These are phyloP conservation scores for Pichia sp. DNA, from an alignment of 1,139 yeast genomes.

Conservation along the genomic window DNA sequence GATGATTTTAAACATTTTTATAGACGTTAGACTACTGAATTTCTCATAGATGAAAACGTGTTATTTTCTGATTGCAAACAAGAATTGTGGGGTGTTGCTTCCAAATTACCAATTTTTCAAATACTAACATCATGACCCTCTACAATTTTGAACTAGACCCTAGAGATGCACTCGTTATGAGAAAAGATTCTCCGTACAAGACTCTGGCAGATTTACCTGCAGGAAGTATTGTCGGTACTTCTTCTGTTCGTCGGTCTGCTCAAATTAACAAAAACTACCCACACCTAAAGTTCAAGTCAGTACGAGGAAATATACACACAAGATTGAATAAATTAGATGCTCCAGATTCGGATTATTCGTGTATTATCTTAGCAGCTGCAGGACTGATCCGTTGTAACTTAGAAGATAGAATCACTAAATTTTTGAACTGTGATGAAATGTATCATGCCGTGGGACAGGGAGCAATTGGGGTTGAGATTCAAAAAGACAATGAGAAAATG, in stretches of 20 bases:
- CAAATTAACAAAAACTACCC: constrained; percentile 60
- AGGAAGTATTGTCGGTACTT: constrained; percentile 89
- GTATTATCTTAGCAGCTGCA: constrained; percentile 88
- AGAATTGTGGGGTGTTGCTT: neutral
- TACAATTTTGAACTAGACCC: constrained; percentile 48
- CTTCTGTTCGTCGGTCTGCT: constrained; percentile 90
- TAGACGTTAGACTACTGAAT: constrained; percentile 54
- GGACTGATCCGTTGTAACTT: constrained; percentile 76
- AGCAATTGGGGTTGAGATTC: constrained; percentile 87
- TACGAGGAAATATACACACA: constrained; percentile 86
- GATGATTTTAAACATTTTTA: constrained; percentile 31
- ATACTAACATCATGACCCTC: constrained; percentile 15
- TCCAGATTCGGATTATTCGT: constrained; percentile 59
- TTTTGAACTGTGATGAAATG: constrained; percentile 77
- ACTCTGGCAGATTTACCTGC: constrained; percentile 69
- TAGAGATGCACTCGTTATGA: constrained; percentile 89
- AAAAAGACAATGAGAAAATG: constrained; percentile 60
- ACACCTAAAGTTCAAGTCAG: constrained; percentile 61
- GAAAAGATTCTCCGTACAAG: constrained; percentile 57
- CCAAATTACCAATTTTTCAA: neutral
- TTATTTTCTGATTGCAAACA: constrained; percentile 16
- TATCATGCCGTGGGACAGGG: constrained; percentile 98
- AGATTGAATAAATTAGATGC: constrained; percentile 75
- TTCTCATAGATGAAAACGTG: constrained; percentile 36
- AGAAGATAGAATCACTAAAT: constrained; percentile 63